Percentiles rank a stretch among this genome's conserved stretches.
These are phyloP conservation scores for Prunus mongolica DNA, from an alignment of 306 rosid genomes.

Conservation along the genomic window DNA sequence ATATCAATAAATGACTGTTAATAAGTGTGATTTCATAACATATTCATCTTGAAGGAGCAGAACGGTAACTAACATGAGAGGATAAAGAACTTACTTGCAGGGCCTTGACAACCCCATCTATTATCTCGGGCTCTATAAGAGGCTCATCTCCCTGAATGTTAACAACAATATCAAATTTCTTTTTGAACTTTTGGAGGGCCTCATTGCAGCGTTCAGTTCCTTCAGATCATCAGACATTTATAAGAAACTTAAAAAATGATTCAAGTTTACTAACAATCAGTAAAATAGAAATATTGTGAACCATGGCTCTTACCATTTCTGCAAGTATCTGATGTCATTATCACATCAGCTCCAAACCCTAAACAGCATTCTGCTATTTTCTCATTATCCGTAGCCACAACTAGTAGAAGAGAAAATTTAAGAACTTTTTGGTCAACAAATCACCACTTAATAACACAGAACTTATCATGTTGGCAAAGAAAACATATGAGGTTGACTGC, in stretches of 20 bases:
- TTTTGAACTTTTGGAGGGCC: conserved; percentile 67
- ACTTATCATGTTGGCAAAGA: not conserved
- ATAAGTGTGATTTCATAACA: no score
- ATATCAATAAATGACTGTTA: no score
- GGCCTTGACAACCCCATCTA: conserved; percentile 74
- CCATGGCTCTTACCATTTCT: conserved; percentile 46
- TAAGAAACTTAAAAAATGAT: not conserved
- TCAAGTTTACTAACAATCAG: not conserved
- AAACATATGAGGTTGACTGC: conserved; percentile 9
- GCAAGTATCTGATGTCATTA: conserved; percentile 85
- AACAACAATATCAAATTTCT: conserved; percentile 66
- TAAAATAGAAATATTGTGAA: conserved; percentile 2
- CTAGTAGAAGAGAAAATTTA: conserved; percentile 24
- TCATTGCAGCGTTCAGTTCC: conserved; percentile 84
- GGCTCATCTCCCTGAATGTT: conserved; percentile 91
- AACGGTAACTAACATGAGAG: no score
- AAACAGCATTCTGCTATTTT: conserved; percentile 74
- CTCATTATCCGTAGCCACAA: conserved; percentile 85
- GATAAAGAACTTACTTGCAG: conserved; percentile 41
- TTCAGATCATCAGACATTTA: conserved; percentile 14
- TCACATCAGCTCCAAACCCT: conserved; percentile 71
- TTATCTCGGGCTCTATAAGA: conserved; percentile 75
- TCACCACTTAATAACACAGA: not conserved
- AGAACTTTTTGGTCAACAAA: not conserved
- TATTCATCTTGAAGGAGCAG: no score